These are phyloP conservation scores for Beverwykella pulmonaria DNA, from an alignment of 495 filamentous ascomycete genomes.

Conservation along the genomic window DNA sequence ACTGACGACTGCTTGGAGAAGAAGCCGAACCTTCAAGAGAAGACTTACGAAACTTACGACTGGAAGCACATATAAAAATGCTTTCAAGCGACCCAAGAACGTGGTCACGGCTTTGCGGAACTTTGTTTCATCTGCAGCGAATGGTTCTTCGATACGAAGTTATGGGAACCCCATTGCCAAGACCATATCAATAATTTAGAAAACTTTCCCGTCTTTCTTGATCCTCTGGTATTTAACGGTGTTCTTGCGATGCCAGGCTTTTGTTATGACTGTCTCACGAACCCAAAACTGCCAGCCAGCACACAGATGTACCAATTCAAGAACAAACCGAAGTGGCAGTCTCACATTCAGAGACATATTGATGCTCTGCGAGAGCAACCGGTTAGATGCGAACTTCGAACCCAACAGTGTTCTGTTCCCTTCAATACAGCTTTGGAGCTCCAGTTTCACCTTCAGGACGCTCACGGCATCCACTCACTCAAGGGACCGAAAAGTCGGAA, in stretches of 20 bases:
- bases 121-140: conserved; percentile 4
- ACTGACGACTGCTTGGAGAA: neutral
- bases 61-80: too few relatives aligned
- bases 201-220: conserved; percentile 10
- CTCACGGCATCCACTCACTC: conserved; percentile 11
- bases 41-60: too few relatives aligned
- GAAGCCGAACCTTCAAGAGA: too few relatives aligned
- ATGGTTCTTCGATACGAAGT: neutral
- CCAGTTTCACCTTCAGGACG: conserved; percentile 9
- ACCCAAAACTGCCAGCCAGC: conserved; percentile 10
- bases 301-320: conserved; percentile 13
- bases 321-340: conserved; percentile 12
- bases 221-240: conserved; percentile 14
- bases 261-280: conserved; percentile 9
- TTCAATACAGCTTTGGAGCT: neutral
- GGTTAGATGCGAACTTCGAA: neutral
- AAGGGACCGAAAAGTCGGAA: conserved; percentile 8
- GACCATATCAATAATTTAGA: conserved; percentile 15
- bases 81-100: too few relatives aligned
- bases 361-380: conserved; percentile 5
- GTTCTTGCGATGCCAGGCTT: conserved; percentile 15
- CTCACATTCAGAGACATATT: conserved; percentile 8
- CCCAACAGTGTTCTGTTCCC: too few relatives aligned
- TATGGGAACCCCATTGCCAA: conserved; percentile 10
- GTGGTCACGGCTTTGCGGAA: conserved; percentile 2